Conservation (phyloP, 1,284 basidiomycete species). For the Rhodotorula sp. region DNA sequence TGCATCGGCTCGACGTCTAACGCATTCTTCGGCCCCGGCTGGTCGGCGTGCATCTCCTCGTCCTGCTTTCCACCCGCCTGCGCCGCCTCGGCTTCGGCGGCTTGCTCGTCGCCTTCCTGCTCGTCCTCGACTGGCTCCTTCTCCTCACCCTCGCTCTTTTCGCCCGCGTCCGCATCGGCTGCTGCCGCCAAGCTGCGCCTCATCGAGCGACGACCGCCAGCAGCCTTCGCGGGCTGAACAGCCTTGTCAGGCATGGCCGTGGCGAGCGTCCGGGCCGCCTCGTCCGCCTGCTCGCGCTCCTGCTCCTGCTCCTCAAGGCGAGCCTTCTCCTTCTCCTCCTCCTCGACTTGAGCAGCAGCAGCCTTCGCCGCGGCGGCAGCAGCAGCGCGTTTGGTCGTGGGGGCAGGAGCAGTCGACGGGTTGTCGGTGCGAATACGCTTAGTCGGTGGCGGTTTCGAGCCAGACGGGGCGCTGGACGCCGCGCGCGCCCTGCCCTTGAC, state of each 20-base stretch:
- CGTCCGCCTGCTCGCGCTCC: not conserved
- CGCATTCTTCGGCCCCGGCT: too few species aligned
- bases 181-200: not conserved
- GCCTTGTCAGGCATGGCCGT: too few species aligned
- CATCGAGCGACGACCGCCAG: not conserved
- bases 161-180: not conserved
- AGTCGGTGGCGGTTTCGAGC: not conserved
- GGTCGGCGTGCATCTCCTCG: not conserved
- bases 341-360: not conserved
- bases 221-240: not conserved
- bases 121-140: not conserved
- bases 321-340: not conserved
- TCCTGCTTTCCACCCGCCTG: not conserved
- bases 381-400: conserved; percentile 9
- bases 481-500: conserved; percentile 1
- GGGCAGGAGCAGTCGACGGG: not conserved
- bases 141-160: not conserved
- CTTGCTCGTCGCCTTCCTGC: too few species aligned
- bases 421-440: not conserved
- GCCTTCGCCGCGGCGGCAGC: conserved; percentile 4
- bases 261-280: not conserved
- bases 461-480: not conserved
- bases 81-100: not conserved
- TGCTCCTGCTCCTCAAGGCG: not conserved
- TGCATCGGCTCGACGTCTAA: too few species aligned